phyloP scores from a whole-genome alignment of 106 monocot species.

The Allium cepa region DNA sequence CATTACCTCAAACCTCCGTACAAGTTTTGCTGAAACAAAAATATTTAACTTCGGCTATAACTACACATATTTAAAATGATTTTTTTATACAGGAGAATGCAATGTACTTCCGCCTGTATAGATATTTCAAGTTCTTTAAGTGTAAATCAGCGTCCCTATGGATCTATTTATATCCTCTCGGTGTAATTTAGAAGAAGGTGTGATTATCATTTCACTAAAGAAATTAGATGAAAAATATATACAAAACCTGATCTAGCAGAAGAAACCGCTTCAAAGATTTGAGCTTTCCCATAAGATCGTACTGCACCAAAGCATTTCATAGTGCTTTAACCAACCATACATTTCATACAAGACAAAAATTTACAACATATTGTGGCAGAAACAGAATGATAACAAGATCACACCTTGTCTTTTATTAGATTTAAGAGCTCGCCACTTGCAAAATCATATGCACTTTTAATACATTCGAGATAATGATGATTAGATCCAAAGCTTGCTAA shows the following conservation, averaged over 20 bases:
- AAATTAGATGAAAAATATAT: too few species aligned
- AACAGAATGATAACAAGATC: not conserved
- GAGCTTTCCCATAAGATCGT: slow-evolving; percentile 78
- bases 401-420: slow-evolving; percentile 92
- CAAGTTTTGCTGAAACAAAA: too few species aligned
- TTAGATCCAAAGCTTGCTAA: slow-evolving; percentile 62
- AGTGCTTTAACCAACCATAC: not conserved
- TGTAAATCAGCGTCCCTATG: too few species aligned
- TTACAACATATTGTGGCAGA: not conserved
- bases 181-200: too few species aligned
- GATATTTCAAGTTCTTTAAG: too few species aligned
- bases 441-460: slow-evolving; percentile 88
- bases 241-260: slow-evolving; percentile 85
- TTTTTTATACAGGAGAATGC: too few species aligned
- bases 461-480: slow-evolving; percentile 89
- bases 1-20: too few species aligned
- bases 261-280: slow-evolving; percentile 86
- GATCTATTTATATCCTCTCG: too few species aligned
- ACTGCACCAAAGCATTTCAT: slow-evolving; percentile 29
- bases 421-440: slow-evolving; percentile 86
- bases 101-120: too few species aligned
- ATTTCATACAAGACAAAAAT: not conserved
- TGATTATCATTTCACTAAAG: too few species aligned
- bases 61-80: too few species aligned
- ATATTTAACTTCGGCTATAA: too few species aligned